A percentile compares a stretch with the other conserved stretches of the same genome.
Conservation (phyloP, 768 basidiomycete genomes). For the Pleurotus sapidus region DNA sequence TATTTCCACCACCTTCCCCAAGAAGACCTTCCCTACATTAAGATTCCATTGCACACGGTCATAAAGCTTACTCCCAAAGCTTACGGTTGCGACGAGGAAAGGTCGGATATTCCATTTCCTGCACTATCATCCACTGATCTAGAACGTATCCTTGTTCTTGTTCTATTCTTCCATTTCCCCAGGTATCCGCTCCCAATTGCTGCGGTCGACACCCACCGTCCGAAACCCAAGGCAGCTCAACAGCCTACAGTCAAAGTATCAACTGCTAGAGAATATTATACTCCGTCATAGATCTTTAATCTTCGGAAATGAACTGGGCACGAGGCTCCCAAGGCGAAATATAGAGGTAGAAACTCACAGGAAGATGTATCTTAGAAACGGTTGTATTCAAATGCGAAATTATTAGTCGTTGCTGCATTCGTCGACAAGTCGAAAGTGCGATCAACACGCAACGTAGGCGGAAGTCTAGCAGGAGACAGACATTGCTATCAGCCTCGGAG, state of each 20-base stretch:
- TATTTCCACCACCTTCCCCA: conserved; percentile 95
- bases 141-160: too few species aligned
- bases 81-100: conserved; percentile 97
- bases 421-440: background rate
- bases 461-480: too few species aligned
- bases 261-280: conserved; percentile 42
- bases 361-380: too few species aligned
- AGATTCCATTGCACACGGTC: conserved; percentile 94
- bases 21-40: conserved; percentile 95
- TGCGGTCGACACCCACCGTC: conserved; percentile 92
- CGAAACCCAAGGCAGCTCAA: conserved; percentile 45
- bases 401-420: too few species aligned
- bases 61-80: conserved; percentile 98
- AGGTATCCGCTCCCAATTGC: conserved; percentile 88
- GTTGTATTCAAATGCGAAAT: too few species aligned
- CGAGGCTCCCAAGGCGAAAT: too few species aligned
- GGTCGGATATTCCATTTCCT: conserved; percentile 37
- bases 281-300: conserved; percentile 14
- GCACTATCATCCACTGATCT: too few species aligned
- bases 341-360: too few species aligned
- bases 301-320: too few species aligned
- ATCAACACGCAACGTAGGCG: background rate
- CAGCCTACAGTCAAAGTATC: conserved; percentile 25
- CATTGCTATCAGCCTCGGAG: too few species aligned
- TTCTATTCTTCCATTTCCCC: conserved; percentile 5